phyloP scores from a whole-genome alignment of 2,329 filamentous ascomycete genomes.

The Apiospora rasikravindrae region DNA sequence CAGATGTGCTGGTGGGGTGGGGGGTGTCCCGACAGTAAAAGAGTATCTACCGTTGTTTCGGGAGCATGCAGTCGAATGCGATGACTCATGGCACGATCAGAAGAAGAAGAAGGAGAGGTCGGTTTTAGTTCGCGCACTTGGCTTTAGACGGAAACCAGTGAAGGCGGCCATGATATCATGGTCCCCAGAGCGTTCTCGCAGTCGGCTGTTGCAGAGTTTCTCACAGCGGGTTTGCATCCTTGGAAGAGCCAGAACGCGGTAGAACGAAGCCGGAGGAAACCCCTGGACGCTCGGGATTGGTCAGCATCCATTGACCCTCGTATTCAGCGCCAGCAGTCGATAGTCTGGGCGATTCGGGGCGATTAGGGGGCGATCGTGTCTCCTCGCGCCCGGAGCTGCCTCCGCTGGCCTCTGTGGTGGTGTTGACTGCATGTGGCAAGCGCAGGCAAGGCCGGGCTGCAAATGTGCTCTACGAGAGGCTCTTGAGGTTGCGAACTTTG shows the following conservation, averaged over 20 bases:
- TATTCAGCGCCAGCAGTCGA: background rate
- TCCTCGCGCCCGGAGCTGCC: background rate
- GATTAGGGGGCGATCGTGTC: background rate
- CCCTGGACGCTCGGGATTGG: background rate
- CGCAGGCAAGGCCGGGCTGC: background rate
- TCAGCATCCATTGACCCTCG: background rate
- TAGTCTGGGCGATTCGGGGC: background rate
- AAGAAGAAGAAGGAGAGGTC: background rate
- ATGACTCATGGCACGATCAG: slow-evolving; percentile 4
- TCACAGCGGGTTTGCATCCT: background rate
- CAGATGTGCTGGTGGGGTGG: background rate
- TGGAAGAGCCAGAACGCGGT: background rate
- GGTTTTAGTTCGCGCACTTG: background rate
- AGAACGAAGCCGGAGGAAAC: background rate
- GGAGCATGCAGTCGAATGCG: background rate
- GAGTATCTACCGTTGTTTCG: background rate
- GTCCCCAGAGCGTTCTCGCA: background rate
- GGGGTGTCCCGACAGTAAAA: background rate
- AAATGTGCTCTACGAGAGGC: background rate
- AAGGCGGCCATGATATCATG: background rate
- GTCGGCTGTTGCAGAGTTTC: background rate
- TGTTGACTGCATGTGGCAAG: background rate
- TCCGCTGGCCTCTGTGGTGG: background rate
- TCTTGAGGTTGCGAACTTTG: background rate
- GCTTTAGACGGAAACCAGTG: background rate